These are phyloP conservation scores for Cryoendolithus antarcticus DNA, from an alignment of 2,329 filamentous ascomycete species.

Conservation along the genomic window DNA sequence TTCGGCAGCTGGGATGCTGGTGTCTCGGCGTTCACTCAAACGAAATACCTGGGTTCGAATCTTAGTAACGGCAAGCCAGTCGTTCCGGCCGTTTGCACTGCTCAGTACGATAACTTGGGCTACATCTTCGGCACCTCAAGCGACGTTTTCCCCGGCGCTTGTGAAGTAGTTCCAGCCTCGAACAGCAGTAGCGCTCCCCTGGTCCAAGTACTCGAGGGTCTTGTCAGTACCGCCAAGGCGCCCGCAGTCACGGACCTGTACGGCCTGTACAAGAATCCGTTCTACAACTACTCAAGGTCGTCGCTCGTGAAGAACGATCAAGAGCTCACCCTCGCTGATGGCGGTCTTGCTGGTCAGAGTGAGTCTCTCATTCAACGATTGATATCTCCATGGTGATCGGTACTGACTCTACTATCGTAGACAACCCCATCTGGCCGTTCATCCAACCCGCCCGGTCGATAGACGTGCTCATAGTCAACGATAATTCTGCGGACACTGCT, in stretches of 20 bases:
- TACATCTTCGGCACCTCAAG: slow-evolving; percentile 35
- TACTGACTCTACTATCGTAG: slow-evolving; percentile 11
- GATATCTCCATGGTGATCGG: too few relatives aligned
- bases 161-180: slow-evolving; percentile 10
- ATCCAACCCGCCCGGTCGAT: slow-evolving; percentile 40
- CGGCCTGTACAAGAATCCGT: slow-evolving; percentile 50
- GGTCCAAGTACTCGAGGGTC: slow-evolving; percentile 14
- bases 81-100: slow-evolving; percentile 32
- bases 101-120: slow-evolving; percentile 37
- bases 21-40: slow-evolving; percentile 47
- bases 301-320: slow-evolving; percentile 24
- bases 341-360: slow-evolving; percentile 34
- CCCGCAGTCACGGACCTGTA: slow-evolving; percentile 27
- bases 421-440: slow-evolving; percentile 41
- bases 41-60: slow-evolving; percentile 47
- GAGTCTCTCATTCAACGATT: too few relatives aligned
- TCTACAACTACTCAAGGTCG: slow-evolving; percentile 38
- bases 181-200: slow-evolving; percentile 12
- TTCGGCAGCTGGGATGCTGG: slow-evolving; percentile 52
- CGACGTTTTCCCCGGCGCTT: slow-evolving; percentile 27
- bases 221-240: slow-evolving; percentile 20
- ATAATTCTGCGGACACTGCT: slow-evolving; percentile 50
- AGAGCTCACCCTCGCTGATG: slow-evolving; percentile 38
- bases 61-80: slow-evolving; percentile 38
- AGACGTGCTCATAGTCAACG: slow-evolving; percentile 53